A percentile compares a stretch with the other conserved stretches of the same genome.
Conservation (phyloP, 257 asterid species). For the Salvia rosmarinus region DNA sequence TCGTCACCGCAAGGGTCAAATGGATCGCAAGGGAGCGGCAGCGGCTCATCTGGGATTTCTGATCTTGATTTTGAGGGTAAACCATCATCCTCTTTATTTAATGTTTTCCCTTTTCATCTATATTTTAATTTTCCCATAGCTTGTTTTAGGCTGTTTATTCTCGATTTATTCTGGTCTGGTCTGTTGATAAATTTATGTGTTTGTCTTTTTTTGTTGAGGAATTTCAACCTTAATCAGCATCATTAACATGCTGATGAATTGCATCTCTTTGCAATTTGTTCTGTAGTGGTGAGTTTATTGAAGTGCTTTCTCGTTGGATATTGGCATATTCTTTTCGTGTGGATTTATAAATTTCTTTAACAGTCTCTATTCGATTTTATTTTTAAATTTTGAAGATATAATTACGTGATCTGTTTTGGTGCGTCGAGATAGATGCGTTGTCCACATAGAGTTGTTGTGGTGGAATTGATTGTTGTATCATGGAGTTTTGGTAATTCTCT, state of each 20-base stretch:
- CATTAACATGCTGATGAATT: neutral
- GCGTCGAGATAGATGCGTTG: neutral
- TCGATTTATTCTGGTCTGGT: too few species aligned
- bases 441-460: neutral
- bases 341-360: neutral
- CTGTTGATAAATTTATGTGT: neutral
- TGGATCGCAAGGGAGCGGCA: conserved; percentile 53
- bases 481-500: too few species aligned
- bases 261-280: neutral
- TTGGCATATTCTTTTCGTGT: neutral
- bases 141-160: neutral
- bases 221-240: neutral
- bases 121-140: neutral
- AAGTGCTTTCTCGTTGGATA: neutral
- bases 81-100: neutral
- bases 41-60: conserved; percentile 61
- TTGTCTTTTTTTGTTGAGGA: neutral
- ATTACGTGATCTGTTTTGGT: neutral
- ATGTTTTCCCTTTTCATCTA: neutral
- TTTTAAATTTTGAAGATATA: too few species aligned
- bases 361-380: neutral
- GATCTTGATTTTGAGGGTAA: conserved; percentile 64
- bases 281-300: neutral
- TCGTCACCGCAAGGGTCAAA: conserved; percentile 46
- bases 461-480: neutral